Evolutionary conservation across 2,329 filamentous ascomycete species (phyloP).

Genomic region (Blastomyces parvus): DNA sequence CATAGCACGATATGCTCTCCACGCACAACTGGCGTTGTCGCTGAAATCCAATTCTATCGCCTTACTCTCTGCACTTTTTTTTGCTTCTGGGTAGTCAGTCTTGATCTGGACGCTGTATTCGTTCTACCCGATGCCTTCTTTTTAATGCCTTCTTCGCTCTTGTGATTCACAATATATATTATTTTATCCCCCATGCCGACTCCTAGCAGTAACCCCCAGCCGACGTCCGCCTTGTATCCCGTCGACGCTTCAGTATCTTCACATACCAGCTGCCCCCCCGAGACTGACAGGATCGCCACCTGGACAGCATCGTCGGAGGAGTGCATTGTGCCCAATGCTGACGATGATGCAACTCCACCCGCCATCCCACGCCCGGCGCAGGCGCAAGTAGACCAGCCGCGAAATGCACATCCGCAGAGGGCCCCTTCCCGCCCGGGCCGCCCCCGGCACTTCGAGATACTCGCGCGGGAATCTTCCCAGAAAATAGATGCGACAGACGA

Average conservation of each 20-base stretch:
- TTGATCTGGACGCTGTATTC: constrained; percentile 15
- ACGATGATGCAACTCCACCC: constrained; percentile 24
- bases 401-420: constrained; percentile 1
- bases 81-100: background rate
- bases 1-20: background rate
- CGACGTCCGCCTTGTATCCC: constrained; percentile 35
- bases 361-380: constrained; percentile 18
- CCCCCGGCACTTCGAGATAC: constrained; percentile 21
- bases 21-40: background rate
- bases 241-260: constrained; percentile 35
- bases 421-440: constrained; percentile 22
- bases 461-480: constrained; percentile 17
- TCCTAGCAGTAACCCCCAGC: constrained; percentile 37
- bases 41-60: constrained; percentile 1
- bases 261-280: constrained; percentile 44
- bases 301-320: constrained; percentile 28
- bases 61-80: background rate
- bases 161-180: constrained; percentile 20
- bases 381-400: constrained; percentile 6
- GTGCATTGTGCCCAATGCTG: constrained; percentile 19
- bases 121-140: constrained; percentile 29
- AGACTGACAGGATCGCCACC: constrained; percentile 28
- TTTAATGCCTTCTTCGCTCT: constrained; percentile 17
- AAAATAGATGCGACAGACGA: constrained; percentile 23
- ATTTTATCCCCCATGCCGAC: constrained; percentile 41